A percentile compares a stretch with the other conserved stretches of the same genome.
Evolutionary conservation across 1,139 yeast genomes (phyloP).

Genomic region (Yamadazyma conglobata): DNA sequence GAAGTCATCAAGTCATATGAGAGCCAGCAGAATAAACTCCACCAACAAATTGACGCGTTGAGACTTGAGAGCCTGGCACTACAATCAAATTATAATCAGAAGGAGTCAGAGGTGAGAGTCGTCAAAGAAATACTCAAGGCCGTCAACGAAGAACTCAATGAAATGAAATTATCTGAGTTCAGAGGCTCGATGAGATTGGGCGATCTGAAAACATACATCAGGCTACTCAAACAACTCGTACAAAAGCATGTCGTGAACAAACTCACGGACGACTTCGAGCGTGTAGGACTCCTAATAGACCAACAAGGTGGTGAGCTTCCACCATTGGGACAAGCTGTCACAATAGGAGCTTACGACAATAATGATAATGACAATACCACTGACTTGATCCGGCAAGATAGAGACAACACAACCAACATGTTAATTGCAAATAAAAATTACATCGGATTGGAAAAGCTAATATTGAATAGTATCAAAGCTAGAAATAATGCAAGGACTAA

Average conservation of each 20-base stretch:
- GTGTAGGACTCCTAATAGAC: constrained; percentile 9
- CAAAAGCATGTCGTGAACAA: constrained; percentile 8
- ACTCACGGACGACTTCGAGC: constrained; percentile 10
- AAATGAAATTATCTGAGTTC: constrained; percentile 4
- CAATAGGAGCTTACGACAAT: no score
- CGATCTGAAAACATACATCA: constrained; percentile 5
- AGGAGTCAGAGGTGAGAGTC: constrained; percentile 4
- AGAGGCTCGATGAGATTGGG: constrained; percentile 1
- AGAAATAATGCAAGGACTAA: constrained; percentile 5
- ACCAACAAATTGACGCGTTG: constrained; percentile 2
- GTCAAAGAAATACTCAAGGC: constrained; percentile 5
- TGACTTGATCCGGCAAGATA: constrained; percentile 2
- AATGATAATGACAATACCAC: constrained; percentile 8
- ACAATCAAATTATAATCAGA: not conserved
- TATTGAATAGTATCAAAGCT: constrained; percentile 5
- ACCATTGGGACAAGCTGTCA: no score
- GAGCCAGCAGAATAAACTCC: constrained; percentile 2
- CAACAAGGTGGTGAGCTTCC: constrained; percentile 3
- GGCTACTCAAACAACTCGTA: constrained; percentile 6
- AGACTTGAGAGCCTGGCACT: constrained; percentile 1
- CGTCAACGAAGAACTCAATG: constrained; percentile 6
- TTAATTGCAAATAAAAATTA: constrained; percentile 6
- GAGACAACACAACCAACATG: constrained; percentile 8
- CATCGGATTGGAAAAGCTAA: constrained; percentile 6
- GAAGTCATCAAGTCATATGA: constrained; percentile 1